Evolutionary conservation across 441 rosid genomes (phyloP).

Genomic region (Manihot esculenta): DNA sequence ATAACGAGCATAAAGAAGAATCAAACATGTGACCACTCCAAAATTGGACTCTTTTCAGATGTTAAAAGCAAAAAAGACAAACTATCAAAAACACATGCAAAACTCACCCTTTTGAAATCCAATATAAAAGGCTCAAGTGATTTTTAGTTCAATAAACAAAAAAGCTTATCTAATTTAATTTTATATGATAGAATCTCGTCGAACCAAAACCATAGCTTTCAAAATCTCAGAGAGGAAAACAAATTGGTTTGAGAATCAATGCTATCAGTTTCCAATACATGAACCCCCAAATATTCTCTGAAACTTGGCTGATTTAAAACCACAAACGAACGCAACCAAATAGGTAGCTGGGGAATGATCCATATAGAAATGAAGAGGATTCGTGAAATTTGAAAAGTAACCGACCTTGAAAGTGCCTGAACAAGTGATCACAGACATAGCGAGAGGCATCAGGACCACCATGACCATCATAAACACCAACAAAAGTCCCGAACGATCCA

Average conservation of each 20-base stretch:
- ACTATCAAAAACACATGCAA: neutral
- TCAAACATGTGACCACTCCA: neutral
- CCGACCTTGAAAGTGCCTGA: conserved; percentile 75
- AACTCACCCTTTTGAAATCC: conserved; percentile 2
- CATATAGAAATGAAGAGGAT: neutral
- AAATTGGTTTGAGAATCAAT: conserved; percentile 5
- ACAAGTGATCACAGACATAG: conserved; percentile 75
- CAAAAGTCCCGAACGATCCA: conserved; percentile 85
- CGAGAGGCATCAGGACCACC: conserved; percentile 89
- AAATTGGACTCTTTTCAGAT: conserved; percentile 2
- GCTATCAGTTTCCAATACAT: conserved; percentile 8
- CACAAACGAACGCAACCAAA: conserved; percentile 14
- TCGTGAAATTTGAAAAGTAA: neutral
- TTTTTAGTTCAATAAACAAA: neutral
- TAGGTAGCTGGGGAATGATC: neutral
- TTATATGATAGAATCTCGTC: conserved; percentile 1
- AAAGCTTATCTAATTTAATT: conserved; percentile 1
- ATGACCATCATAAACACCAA: conserved; percentile 92
- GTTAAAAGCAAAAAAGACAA: conserved; percentile 16
- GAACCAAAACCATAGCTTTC: conserved; percentile 21
- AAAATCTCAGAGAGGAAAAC: neutral
- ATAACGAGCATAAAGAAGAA: conserved; percentile 1
- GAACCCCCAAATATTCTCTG: neutral
- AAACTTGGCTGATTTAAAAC: conserved; percentile 20
- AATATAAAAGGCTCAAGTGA: neutral